phyloP scores from a whole-genome alignment of 768 basidiomycete species.

The Nidularia pulvinata region DNA sequence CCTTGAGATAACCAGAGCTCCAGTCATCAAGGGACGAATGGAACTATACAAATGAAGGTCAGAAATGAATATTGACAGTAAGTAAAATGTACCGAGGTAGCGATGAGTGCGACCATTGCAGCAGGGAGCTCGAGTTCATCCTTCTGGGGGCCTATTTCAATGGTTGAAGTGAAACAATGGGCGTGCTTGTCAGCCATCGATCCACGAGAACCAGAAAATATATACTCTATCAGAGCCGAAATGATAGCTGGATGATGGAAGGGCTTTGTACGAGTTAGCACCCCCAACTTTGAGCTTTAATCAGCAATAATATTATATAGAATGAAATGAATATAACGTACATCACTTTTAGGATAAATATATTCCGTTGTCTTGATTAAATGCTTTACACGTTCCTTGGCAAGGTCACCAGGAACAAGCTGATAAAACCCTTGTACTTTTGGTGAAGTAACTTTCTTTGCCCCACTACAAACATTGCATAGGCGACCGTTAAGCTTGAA shows the following conservation, averaged over 20 bases:
- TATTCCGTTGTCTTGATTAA: no score
- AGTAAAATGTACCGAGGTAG: neutral
- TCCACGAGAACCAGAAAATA: neutral
- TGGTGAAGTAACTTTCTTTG: no score
- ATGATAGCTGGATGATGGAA: neutral
- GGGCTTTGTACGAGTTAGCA: neutral
- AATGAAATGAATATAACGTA: no score
- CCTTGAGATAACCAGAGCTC: neutral
- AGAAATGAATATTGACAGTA: neutral
- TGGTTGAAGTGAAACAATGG: neutral
- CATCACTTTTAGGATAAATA: no score
- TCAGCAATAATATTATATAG: no score
- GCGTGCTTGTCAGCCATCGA: neutral
- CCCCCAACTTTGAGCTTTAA: no score
- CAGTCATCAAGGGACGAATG: conserved; percentile 6
- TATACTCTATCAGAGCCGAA: neutral
- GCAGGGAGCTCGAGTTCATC: neutral
- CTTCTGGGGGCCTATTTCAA: neutral
- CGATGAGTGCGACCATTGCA: neutral
- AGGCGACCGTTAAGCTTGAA: no score
- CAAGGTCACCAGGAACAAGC: no score
- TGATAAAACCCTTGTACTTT: no score
- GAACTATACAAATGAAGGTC: conserved; percentile 1
- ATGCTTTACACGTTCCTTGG: no score
- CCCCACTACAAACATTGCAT: no score